These are phyloP conservation scores for Hymenochaete sp. DNA, from an alignment of 1,284 basidiomycete genomes.

Conservation along the genomic window DNA sequence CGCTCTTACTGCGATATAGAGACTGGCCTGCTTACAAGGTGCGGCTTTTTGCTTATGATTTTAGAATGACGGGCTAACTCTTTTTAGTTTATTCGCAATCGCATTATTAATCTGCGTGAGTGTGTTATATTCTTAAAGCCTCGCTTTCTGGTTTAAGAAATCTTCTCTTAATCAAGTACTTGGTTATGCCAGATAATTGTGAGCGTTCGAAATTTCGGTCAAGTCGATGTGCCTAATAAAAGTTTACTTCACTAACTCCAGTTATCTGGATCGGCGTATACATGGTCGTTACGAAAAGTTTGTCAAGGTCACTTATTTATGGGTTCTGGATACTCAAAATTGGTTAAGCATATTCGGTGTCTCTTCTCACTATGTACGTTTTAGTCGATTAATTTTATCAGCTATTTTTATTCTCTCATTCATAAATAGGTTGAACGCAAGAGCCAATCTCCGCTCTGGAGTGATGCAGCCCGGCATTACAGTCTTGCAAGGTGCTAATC, in stretches of 20 bases:
- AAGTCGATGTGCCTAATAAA: not conserved
- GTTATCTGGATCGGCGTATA: slow-evolving; percentile 4
- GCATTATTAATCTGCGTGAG: slow-evolving; percentile 3
- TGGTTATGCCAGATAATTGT: slow-evolving; percentile 6
- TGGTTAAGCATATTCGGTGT: slow-evolving; percentile 1
- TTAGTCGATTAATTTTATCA: not conserved
- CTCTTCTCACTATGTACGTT: slow-evolving; percentile 3
- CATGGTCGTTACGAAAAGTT: slow-evolving; percentile 1
- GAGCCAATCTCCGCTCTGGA: not conserved
- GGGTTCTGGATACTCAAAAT: not conserved
- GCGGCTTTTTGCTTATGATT: not conserved
- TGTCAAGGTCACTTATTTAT: not conserved
- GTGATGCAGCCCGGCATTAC: too few relatives aligned
- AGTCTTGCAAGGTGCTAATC: too few relatives aligned
- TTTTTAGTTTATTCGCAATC: not conserved
- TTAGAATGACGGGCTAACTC: not conserved
- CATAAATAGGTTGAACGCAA: not conserved
- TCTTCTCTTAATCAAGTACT: not conserved
- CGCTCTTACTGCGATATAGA: not conserved
- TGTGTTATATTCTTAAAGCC: not conserved
- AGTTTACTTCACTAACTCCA: not conserved
- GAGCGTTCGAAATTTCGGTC: not conserved
- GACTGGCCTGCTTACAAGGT: slow-evolving; percentile 4
- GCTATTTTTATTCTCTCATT: not conserved
- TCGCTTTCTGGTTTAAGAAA: not conserved